A percentile compares a stretch with the other conserved stretches of the same genome.
Evolutionary conservation across 345 rosid genomes (phyloP).

Genomic region (Trapa bicornis): DNA sequence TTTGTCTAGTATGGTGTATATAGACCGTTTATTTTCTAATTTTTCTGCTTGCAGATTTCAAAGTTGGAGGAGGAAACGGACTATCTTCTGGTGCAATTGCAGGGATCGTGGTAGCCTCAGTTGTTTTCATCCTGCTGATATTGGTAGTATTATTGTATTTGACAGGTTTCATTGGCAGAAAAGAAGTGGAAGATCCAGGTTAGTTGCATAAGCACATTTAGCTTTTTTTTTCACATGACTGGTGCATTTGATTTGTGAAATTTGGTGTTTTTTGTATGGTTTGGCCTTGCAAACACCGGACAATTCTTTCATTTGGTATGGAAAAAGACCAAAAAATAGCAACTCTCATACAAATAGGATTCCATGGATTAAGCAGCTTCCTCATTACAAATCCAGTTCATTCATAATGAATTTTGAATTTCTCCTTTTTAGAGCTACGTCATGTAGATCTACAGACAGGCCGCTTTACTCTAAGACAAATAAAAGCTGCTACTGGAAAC

Average conservation of each 20-base stretch:
- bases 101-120: slow-evolving; percentile 49
- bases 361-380: not conserved
- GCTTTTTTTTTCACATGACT: too few relatives aligned
- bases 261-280: not conserved
- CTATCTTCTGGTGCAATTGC: slow-evolving; percentile 51
- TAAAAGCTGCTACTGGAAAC: slow-evolving; percentile 59
- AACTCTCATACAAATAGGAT: not conserved
- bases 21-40: not conserved
- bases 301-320: too few relatives aligned
- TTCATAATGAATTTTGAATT: not conserved
- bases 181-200: slow-evolving; percentile 47
- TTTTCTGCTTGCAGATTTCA: slow-evolving; percentile 32
- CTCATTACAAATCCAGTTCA: too few relatives aligned
- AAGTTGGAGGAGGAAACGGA: slow-evolving; percentile 37
- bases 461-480: slow-evolving; percentile 56
- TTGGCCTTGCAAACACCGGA: too few relatives aligned
- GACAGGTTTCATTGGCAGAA: slow-evolving; percentile 46
- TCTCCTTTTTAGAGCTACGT: slow-evolving; percentile 31
- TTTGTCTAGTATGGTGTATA: too few relatives aligned
- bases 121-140: slow-evolving; percentile 26
- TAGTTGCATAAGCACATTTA: not conserved
- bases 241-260: not conserved
- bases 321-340: too few relatives aligned
- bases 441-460: slow-evolving; percentile 69
- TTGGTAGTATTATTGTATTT: slow-evolving; percentile 25